phyloP scores from a whole-genome alignment of 371 early-diverging fungal genomes.

The Thermomucor indicae-seudaticae region DNA sequence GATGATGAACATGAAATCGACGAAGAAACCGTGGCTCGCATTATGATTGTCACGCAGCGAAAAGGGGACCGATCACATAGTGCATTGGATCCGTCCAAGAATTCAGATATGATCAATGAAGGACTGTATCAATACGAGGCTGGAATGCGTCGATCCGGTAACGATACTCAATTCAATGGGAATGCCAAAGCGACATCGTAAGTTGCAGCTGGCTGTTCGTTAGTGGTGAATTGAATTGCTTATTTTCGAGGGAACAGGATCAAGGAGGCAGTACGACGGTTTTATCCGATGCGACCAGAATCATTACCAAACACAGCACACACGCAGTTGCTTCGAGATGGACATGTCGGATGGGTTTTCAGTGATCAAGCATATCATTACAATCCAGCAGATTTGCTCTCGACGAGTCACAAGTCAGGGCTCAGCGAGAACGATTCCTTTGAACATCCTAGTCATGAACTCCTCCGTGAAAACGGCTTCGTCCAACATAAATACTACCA shows the following conservation, averaged over 20 bases:
- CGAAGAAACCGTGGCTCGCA: constrained; percentile 81
- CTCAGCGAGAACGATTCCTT: constrained; percentile 28
- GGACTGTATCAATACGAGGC: constrained; percentile 87
- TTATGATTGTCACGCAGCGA: constrained; percentile 90
- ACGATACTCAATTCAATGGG: not conserved
- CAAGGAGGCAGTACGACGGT: constrained; percentile 37
- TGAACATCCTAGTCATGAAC: constrained; percentile 92
- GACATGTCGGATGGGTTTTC: constrained; percentile 88
- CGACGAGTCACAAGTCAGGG: constrained; percentile 18
- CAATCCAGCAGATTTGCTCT: constrained; percentile 17
- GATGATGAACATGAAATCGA: constrained; percentile 72
- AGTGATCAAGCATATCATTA: constrained; percentile 47
- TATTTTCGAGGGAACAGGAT: not conserved
- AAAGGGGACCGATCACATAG: constrained; percentile 65
- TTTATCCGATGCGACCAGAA: constrained; percentile 58
- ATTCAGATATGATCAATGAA: constrained; percentile 91
- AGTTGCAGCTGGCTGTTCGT: not conserved
- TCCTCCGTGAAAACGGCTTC: constrained; percentile 92
- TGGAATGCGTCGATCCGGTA: constrained; percentile 36
- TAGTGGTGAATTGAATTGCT: not conserved
- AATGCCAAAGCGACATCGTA: not conserved
- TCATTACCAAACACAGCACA: constrained; percentile 41
- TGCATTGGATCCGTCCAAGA: constrained; percentile 71
- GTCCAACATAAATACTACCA: constrained; percentile 93
- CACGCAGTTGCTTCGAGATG: constrained; percentile 59